Base-by-base conservation (phyloP, 2,329 filamentous ascomycete genomes). In the Aspergillus tanneri region DNA sequence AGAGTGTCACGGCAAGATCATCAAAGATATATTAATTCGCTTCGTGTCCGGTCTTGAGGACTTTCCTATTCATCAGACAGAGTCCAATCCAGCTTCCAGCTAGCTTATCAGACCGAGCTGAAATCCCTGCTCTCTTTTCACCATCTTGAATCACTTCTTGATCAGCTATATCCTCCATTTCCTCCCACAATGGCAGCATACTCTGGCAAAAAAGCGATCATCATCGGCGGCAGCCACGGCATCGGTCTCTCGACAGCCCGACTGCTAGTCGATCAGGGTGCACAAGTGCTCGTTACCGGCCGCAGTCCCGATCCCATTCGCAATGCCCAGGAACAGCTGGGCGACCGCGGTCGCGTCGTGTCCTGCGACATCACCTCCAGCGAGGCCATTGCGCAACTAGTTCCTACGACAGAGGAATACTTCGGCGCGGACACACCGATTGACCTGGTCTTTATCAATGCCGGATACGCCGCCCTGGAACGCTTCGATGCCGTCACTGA, bases 141-240 rank as follows among this genome's bases (percentile, higher is more conserved):
- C n/a, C n/a, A n/a, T n/a, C n/a, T n/a, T n/a, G n/a, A n/a, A n/a
- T n/a, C n/a, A n/a, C n/a, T n/a, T n/a, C n/a, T n/a, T n/a, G n/a
- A n/a, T n/a, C n/a, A n/a, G n/a, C n/a, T n/a, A n/a, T n/a, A n/a
- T n/a, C n/a, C n/a, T n/a, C n/a, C n/a, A n/a, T n/a, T n/a, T 18
- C 30, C 14, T 34, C 10, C 14, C n/a, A 46, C n/a, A n/a, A 47
- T 47, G 50, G n/a, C 16, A 11, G 27, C 30, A 2, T 43, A 50
- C 34, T 9, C 38, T 2, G 24, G 27, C 48, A 53, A 35, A 24
- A 48, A 28, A 34, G 48, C 37, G 7, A 14, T 53, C 21, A 36
- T 53, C 9, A 37, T 53, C 19, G 51, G 51, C 5, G 51, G 48
- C 22, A 53, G 36, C n/a, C 51, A 53, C 28, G 51, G 51, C 5